Evolutionary conservation across 805 yeast genomes (phyloP).

Genomic region (Barnettozyma vustinii): DNA sequence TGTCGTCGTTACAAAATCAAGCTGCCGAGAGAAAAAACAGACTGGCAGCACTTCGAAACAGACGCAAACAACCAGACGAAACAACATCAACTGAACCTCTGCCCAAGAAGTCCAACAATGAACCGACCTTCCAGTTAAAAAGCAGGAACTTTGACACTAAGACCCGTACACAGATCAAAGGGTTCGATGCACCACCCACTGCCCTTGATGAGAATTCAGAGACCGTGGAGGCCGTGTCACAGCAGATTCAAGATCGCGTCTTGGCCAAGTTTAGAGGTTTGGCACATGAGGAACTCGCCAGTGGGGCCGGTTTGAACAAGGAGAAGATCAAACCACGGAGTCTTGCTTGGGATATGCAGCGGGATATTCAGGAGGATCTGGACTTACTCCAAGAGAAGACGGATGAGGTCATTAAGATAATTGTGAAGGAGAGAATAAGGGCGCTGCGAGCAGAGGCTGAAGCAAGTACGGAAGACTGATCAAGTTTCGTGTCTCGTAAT

Average conservation of each 20-base stretch:
- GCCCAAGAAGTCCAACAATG: conserved; percentile 2
- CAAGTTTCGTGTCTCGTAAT: background rate
- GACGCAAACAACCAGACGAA: conserved; percentile 11
- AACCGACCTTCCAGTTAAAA: background rate
- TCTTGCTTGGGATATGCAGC: conserved; percentile 32
- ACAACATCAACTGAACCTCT: conserved; percentile 3
- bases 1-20: conserved; percentile 24
- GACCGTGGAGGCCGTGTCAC: conserved; percentile 34
- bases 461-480: background rate
- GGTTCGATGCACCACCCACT: conserved; percentile 21
- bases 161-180: conserved; percentile 11
- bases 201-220: conserved; percentile 25
- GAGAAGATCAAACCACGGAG: conserved; percentile 11
- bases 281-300: conserved; percentile 5
- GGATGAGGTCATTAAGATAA: conserved; percentile 32
- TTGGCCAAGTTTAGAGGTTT: conserved; percentile 19
- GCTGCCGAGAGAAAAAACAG: conserved; percentile 27
- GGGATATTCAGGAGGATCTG: conserved; percentile 34
- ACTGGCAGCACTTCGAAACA: conserved; percentile 23
- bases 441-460: conserved; percentile 5
- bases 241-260: conserved; percentile 24
- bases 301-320: background rate
- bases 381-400: conserved; percentile 37
- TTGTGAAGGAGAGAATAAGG: conserved; percentile 32
- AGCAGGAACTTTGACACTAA: conserved; percentile 22